Evolutionary conservation across 495 filamentous ascomycete species (phyloP).

Genomic region (Penicillium verhagenii): DNA sequence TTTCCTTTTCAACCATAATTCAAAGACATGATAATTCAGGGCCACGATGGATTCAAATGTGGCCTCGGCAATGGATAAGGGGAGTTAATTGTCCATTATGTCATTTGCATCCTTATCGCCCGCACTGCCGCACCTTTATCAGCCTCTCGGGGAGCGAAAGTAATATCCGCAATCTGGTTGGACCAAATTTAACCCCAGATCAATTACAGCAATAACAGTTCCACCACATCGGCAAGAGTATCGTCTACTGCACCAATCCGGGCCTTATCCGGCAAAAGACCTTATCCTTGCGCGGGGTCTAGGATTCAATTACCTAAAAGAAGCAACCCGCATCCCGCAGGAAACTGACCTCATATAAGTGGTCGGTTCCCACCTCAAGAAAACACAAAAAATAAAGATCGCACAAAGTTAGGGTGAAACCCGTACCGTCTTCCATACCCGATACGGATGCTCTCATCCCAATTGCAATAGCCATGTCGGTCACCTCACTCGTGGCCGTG

Average conservation of each 20-base stretch:
- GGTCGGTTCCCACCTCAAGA: not conserved
- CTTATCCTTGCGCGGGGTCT: constrained; percentile 12
- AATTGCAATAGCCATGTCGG: constrained; percentile 29
- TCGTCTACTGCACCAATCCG: not conserved
- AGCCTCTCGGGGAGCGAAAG: not conserved
- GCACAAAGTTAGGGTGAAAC: not conserved
- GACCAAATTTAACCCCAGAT: constrained; percentile 3
- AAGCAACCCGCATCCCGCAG: not conserved
- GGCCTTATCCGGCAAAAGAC: not conserved
- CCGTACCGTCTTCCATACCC: not conserved
- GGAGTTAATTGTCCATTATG: not conserved
- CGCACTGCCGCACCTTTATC: constrained; percentile 7
- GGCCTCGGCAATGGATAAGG: not conserved
- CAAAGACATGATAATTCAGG: too few species aligned
- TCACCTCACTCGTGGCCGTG: constrained; percentile 13
- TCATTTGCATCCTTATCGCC: constrained; percentile 9
- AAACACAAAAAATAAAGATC: not conserved
- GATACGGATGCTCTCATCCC: too few species aligned
- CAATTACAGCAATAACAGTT: not conserved
- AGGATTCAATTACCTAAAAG: constrained; percentile 18
- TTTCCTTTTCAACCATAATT: not conserved
- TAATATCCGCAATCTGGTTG: constrained; percentile 14
- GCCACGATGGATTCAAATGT: not conserved
- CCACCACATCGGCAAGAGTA: not conserved
- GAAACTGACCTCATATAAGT: constrained; percentile 12